Base-by-base conservation (phyloP, 1,284 basidiomycete species). In the Salmacisia buchloeana region DNA sequence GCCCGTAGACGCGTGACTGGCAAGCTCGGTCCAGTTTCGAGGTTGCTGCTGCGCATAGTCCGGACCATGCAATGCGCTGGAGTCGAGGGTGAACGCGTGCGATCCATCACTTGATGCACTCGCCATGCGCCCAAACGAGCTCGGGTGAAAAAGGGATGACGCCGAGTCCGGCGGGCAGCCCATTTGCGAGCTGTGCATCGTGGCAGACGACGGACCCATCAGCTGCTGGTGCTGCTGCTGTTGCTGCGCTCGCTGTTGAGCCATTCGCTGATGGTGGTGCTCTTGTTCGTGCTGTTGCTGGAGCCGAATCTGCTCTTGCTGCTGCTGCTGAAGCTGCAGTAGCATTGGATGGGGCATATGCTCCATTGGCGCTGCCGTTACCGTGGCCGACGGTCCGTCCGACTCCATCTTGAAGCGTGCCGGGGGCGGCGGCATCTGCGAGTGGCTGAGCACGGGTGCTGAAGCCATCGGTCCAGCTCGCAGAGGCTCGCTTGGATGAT, bases 201-300 rank as follows among this genome's bases (percentile, higher is more conserved):
- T n/a, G n/a, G n/a, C n/a, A n/a, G n/a, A n/a, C 2, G 23, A 34
- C 2, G 4, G n/a, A 2, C 23, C 18, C 4, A n/a, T 13, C 15
- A n/a, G 39, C 15, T 43, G 39, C 15, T 43, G 56, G 5, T 31
- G 27, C 9, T 34, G 41, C 27, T 29, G 27, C 15, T 12, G 49
- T 33, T 54, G 49, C 3, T 29, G 4, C 49, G 9, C 27, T 3
- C 33, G 58, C 41, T 54, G 45, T 56, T 63, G 33, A 13, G 39
- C 3, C 58, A 58, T 45, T 62, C 56, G 33, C 58, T 62, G 58
- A 65, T 52, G 9, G 49, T 52, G 61, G 56, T 66, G 60, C 18
- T 65, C 63, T 45, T 64, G 67, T 0, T 64, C 61, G 25, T 61
- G 61, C 52, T 43, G 61, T 25, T 63, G 62, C 5, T 52, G 59